phyloP scores from a whole-genome alignment of 257 asterid species.

The Primulina tabacum region DNA sequence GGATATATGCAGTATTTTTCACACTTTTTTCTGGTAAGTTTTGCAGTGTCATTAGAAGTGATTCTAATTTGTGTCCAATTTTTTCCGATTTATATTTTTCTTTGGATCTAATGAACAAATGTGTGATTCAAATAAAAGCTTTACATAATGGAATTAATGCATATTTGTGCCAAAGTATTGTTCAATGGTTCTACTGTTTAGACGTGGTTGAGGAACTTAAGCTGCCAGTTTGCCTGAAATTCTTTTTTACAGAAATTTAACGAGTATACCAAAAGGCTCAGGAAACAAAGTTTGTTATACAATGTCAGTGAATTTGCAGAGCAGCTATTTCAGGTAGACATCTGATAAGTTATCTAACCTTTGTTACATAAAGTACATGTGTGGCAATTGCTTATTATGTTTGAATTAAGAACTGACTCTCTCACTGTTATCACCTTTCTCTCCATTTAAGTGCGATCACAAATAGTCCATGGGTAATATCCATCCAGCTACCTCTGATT shows the following conservation, averaged over 20 bases:
- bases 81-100: too few species aligned
- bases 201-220: slow-evolving; percentile 2
- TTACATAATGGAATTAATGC: not conserved
- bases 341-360: slow-evolving; percentile 8
- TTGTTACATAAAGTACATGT: not conserved
- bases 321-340: slow-evolving; percentile 62
- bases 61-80: too few species aligned
- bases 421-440: not conserved
- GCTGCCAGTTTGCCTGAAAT: slow-evolving; percentile 17
- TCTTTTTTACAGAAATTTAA: slow-evolving; percentile 46
- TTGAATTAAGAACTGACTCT: not conserved
- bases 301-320: slow-evolving; percentile 71
- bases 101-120: not conserved
- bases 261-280: slow-evolving; percentile 46
- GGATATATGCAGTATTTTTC: not conserved
- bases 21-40: not conserved
- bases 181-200: not conserved
- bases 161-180: not conserved
- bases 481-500: slow-evolving; percentile 12
- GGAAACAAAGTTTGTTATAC: slow-evolving; percentile 51
- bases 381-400: not conserved
- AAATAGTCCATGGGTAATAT: not conserved
- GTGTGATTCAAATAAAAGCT: not conserved
- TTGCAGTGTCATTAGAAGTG: not conserved
- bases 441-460: not conserved